Base-by-base conservation (phyloP, 441 rosid genomes). In the Biscutella laevigata region DNA sequence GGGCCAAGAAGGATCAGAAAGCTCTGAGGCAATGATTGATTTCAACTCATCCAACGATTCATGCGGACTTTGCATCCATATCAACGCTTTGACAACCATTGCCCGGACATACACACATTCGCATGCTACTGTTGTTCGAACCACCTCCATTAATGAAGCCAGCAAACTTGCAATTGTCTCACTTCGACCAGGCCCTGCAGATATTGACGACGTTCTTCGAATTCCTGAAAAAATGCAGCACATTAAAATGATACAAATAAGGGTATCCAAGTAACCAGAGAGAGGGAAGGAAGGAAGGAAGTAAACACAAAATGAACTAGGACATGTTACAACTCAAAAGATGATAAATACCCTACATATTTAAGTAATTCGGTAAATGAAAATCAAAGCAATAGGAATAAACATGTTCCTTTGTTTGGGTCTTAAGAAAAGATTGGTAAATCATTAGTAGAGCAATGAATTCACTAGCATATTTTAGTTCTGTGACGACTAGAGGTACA, bases 31-130 rank as follows among this genome's bases (percentile, higher is more conserved):
- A 68, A 94, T 89, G 61, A 94, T 89, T 37, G 94, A 94, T 71
- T 80, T 91, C 58, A 94, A 65, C 71, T 94, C 99, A 68, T 94
- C 97, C 71, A 89, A 80, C 6, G 99, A 79, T 71, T 89, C 99
- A 72, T 79, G 74, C 6, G 97, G 94, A 71, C 88, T 83, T 81
- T 94, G 99, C 97, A 94, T 94, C 99, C 99, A 94, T 72, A 94
- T 89, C 84, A 94, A 74, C 66, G 96, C 97, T 79, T 94, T 94
- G 74, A 94, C 79, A 55, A 94, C 97, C 96, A 94, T 87, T 45
- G 88, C 96, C 62, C 97, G 87, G 68, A 94, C 88, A 79, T 84
- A 94, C 51, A 94, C 97, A 59, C 99, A 94, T 72, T 94, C 99
- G 34, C 99, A 94, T 53, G 99, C 99, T 45, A 94, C 96, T 59